phyloP scores from a whole-genome alignment of 352 stramenopile genomes.

The Globisporangium carolinianum region DNA sequence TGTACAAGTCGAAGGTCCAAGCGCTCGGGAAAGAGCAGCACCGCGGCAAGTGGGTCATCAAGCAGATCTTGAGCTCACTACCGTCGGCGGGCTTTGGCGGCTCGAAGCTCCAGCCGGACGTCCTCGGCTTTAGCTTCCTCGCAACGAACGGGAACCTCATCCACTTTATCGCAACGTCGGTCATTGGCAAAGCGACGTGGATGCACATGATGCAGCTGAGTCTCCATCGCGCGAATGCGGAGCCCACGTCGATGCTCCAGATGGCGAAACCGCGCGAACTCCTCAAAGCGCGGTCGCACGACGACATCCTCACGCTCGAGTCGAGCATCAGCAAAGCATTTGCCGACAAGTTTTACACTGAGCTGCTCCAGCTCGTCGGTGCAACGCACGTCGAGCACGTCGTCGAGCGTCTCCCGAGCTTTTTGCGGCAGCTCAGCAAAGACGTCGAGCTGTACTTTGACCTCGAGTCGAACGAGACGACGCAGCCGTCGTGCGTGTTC shows the following conservation, averaged over 20 bases:
- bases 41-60: conserved; percentile 75
- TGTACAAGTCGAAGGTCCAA: conserved; percentile 87
- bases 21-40: conserved; percentile 74
- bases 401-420: conserved; percentile 50
- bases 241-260: conserved; percentile 31
- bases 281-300: conserved; percentile 25
- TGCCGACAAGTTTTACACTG: conserved; percentile 60
- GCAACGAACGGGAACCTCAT: conserved; percentile 81
- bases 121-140: conserved; percentile 79
- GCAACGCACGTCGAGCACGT: conserved; percentile 29
- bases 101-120: conserved; percentile 68
- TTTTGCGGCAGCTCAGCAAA: conserved; percentile 80
- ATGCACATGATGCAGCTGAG: conserved; percentile 76
- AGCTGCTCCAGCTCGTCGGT: conserved; percentile 52
- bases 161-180: conserved; percentile 72
- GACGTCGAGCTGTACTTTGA: conserved; percentile 83
- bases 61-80: conserved; percentile 71
- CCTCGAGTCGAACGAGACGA: conserved; percentile 65
- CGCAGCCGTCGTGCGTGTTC: conserved; percentile 76
- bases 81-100: conserved; percentile 74
- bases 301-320: conserved; percentile 47
- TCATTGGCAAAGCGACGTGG: conserved; percentile 78
- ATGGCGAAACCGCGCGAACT: conserved; percentile 26
- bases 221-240: conserved; percentile 41
- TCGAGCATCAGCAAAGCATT: conserved; percentile 62